Evolutionary conservation across 768 basidiomycete genomes (phyloP).

Genomic region (Rhizopogon vulgaris): DNA sequence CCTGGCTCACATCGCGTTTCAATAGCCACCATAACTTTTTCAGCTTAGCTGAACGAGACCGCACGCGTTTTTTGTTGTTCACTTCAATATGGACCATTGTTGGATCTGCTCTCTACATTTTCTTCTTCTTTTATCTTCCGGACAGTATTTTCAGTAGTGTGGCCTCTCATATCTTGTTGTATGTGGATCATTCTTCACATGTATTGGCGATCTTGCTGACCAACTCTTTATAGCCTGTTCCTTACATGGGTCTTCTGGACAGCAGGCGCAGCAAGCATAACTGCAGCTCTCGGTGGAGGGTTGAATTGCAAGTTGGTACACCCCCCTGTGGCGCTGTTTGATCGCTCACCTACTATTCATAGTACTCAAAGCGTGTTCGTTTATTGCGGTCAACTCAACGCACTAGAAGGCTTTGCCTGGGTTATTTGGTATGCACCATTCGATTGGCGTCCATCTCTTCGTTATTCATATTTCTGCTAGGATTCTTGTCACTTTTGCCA

Average conservation of each 20-base stretch:
- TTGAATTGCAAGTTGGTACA: conserved; percentile 57
- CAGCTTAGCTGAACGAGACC: conserved; percentile 45
- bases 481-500: conserved; percentile 56
- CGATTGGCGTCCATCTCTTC: neutral
- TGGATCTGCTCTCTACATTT: conserved; percentile 43
- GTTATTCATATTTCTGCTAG: conserved; percentile 28
- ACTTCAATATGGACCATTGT: conserved; percentile 66
- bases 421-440: conserved; percentile 49
- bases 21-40: conserved; percentile 49
- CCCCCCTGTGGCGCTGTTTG: neutral
- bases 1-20: conserved; percentile 65
- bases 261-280: conserved; percentile 66
- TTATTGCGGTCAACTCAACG: conserved; percentile 76
- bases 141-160: conserved; percentile 52
- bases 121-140: conserved; percentile 48
- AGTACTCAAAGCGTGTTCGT: conserved; percentile 39
- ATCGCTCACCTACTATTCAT: neutral
- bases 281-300: conserved; percentile 59
- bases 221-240: conserved; percentile 37
- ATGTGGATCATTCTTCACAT: conserved; percentile 21
- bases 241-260: conserved; percentile 79
- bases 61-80: conserved; percentile 65
- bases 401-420: conserved; percentile 73
- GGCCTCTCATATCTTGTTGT: conserved; percentile 60
- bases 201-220: neutral